Evolutionary conservation across 1,284 basidiomycete species (phyloP).

Genomic region (Ustilago cynodontis): DNA sequence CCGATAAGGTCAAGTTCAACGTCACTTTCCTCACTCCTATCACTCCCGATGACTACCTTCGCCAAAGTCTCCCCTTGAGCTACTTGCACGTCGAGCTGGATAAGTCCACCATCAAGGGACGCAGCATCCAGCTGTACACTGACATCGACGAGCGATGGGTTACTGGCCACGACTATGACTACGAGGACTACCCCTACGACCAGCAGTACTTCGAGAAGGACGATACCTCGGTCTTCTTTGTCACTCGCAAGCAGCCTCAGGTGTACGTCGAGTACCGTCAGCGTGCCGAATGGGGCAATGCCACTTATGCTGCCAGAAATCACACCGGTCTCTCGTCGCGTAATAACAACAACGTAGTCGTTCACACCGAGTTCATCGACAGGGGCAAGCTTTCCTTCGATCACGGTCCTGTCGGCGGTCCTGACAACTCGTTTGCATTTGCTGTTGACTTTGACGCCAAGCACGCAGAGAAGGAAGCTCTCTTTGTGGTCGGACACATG

Average conservation of each 20-base stretch:
- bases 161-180: conserved; percentile 67
- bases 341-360: conserved; percentile 67
- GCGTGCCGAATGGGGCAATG: conserved; percentile 67
- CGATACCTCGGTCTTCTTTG: conserved; percentile 55
- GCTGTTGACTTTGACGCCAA: conserved; percentile 61
- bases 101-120: conserved; percentile 36
- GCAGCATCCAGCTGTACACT: conserved; percentile 58
- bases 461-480: conserved; percentile 52
- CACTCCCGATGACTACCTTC: conserved; percentile 62
- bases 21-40: conserved; percentile 67
- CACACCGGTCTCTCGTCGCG: conserved; percentile 54
- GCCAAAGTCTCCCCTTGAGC: conserved; percentile 66
- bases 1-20: conserved; percentile 61
- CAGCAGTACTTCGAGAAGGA: conserved; percentile 50
- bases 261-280: conserved; percentile 65
- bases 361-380: conserved; percentile 61
- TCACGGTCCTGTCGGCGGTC: conserved; percentile 57
- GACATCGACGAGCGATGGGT: conserved; percentile 66
- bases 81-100: conserved; percentile 65
- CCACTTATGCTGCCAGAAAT: conserved; percentile 60
- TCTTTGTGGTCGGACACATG: conserved; percentile 64
- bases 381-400: conserved; percentile 56
- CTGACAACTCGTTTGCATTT: conserved; percentile 65
- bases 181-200: conserved; percentile 55
- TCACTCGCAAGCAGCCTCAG: conserved; percentile 59